A percentile compares a stretch with the other conserved stretches of the same genome.
Evolutionary conservation across 140 eudicot species (phyloP).

Genomic region (Ambrosia hybrid): DNA sequence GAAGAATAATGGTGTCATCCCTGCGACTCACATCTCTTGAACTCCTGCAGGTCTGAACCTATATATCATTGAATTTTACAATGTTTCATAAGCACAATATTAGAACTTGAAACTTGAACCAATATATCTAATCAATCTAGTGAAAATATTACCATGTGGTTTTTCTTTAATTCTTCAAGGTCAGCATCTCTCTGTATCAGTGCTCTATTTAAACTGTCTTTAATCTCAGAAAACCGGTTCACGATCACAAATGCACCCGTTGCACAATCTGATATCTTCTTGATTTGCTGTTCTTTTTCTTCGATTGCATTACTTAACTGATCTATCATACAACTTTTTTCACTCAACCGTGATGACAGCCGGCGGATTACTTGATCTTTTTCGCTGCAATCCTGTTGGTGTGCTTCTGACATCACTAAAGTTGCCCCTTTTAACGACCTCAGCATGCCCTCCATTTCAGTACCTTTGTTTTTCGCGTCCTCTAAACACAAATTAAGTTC

Average conservation of each 20-base stretch:
- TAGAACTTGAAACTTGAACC: slow-evolving; percentile 11
- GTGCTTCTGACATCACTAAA: slow-evolving; percentile 85
- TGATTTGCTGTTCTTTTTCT: slow-evolving; percentile 43
- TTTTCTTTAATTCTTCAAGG: slow-evolving; percentile 37
- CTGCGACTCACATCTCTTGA: slow-evolving; percentile 39
- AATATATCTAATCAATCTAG: slow-evolving; percentile 14
- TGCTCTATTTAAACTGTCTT: slow-evolving; percentile 38
- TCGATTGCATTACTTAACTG: slow-evolving; percentile 45
- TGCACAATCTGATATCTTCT: slow-evolving; percentile 57
- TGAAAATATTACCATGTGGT: slow-evolving; percentile 41
- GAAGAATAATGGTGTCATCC: slow-evolving; percentile 54
- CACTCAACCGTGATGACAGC: slow-evolving; percentile 50
- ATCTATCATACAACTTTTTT: slow-evolving; percentile 30
- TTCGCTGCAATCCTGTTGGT: slow-evolving; percentile 67
- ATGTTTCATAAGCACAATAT: background rate
- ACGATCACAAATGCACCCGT: slow-evolving; percentile 69
- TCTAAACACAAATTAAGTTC: slow-evolving; percentile 65
- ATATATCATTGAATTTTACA: slow-evolving; percentile 18
- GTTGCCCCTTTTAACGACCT: slow-evolving; percentile 90
- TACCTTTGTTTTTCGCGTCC: slow-evolving; percentile 55
- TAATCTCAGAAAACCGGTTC: slow-evolving; percentile 69
- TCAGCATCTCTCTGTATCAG: slow-evolving; percentile 43
- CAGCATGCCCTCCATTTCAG: slow-evolving; percentile 79
- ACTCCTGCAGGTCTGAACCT: slow-evolving; percentile 61
- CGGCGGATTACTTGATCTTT: slow-evolving; percentile 56